These are phyloP conservation scores for Yamadazyma paraphyllophila DNA, from an alignment of 805 yeast species.

Conservation along the genomic window DNA sequence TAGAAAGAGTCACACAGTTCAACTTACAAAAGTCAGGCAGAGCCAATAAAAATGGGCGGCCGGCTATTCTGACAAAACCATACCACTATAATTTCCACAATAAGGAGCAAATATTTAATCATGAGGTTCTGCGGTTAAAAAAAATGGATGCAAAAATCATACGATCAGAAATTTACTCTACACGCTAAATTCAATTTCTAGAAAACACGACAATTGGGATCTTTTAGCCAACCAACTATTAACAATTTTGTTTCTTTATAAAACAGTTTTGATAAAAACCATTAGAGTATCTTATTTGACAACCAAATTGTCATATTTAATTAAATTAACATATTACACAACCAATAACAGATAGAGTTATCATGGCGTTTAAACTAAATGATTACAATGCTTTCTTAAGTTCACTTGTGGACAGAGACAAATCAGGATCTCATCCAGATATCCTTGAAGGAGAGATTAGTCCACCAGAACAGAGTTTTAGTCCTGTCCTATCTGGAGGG, in stretches of 20 bases:
- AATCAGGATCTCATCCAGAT: neutral
- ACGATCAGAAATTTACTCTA: conserved; percentile 1
- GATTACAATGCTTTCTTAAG: conserved; percentile 29
- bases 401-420: conserved; percentile 16
- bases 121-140: conserved; percentile 3
- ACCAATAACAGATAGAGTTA: neutral
- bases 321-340: neutral
- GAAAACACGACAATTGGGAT: neutral
- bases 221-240: neutral
- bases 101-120: neutral
- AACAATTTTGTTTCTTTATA: neutral
- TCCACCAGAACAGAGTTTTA: neutral
- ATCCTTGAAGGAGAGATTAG: neutral
- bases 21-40: neutral
- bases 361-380: conserved; percentile 28
- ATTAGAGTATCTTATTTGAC: neutral
- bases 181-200: neutral
- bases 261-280: neutral
- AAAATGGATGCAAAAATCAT: conserved; percentile 12
- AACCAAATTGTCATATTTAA: too few species aligned
- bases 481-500: neutral
- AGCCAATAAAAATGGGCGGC: neutral
- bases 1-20: too few species aligned
- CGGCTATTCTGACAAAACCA: neutral
- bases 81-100: neutral